Conservation (phyloP, 1,284 basidiomycete genomes). For the Moniliella sp. region DNA sequence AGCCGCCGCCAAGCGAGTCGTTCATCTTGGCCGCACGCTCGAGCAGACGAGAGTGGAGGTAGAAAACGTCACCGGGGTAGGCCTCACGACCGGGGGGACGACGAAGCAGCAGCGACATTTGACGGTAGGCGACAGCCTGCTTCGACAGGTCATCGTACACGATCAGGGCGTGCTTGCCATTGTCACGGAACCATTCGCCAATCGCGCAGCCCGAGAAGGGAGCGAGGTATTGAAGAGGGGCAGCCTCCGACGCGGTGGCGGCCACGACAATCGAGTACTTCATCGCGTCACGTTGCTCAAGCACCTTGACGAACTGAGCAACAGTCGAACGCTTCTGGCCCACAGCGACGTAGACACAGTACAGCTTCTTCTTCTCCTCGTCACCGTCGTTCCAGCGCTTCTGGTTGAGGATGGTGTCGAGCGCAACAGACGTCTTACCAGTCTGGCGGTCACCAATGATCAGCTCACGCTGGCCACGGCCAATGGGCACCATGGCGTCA, state of each 20-base stretch:
- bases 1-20: slow-evolving; percentile 89
- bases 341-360: slow-evolving; percentile 97
- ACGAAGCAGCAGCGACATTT: slow-evolving; percentile 97
- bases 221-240: slow-evolving; percentile 92
- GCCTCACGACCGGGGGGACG: slow-evolving; percentile 99
- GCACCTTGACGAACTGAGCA: slow-evolving; percentile 96
- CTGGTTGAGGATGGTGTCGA: slow-evolving; percentile 99
- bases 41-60: slow-evolving; percentile 96
- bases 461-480: slow-evolving; percentile 98
- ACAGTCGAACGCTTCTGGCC: slow-evolving; percentile 99
- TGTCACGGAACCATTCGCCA: slow-evolving; percentile 99
- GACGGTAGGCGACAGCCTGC: slow-evolving; percentile 98
- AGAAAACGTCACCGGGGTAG: slow-evolving; percentile 99
- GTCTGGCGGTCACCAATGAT: slow-evolving; percentile 99
- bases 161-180: slow-evolving; percentile 84
- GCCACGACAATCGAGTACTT: slow-evolving; percentile 98
- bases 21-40: slow-evolving; percentile 99
- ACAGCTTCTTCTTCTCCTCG: slow-evolving; percentile 98
- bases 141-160: slow-evolving; percentile 99
- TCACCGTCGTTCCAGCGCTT: slow-evolving; percentile 95
- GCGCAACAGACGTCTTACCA: slow-evolving; percentile 92
- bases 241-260: slow-evolving; percentile 93
- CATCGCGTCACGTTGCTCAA: slow-evolving; percentile 98
- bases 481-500: slow-evolving; percentile 98
- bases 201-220: slow-evolving; percentile 99